Conservation (phyloP, 306 rosid genomes). For the Canavalia gladiata region DNA sequence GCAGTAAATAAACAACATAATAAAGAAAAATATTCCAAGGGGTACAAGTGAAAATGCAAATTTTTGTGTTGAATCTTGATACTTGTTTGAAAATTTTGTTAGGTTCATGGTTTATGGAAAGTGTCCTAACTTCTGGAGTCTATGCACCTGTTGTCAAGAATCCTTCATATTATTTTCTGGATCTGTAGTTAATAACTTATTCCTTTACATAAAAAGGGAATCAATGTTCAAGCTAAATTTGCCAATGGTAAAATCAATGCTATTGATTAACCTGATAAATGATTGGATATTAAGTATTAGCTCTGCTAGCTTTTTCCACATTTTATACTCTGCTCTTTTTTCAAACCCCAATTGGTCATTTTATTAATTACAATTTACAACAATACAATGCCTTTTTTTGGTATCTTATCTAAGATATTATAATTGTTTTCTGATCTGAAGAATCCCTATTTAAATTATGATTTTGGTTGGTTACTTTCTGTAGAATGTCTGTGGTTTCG, state of each 20-base stretch:
- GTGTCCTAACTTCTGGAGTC: background rate
- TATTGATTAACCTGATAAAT: background rate
- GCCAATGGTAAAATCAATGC: background rate
- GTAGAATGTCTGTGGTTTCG: background rate
- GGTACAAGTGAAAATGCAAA: background rate
- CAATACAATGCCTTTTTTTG: background rate
- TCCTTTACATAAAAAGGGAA: background rate
- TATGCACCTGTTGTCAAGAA: background rate
- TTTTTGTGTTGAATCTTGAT: background rate
- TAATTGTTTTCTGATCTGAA: background rate
- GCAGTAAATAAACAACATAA: background rate
- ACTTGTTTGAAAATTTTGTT: background rate
- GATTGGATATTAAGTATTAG: background rate
- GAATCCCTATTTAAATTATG: background rate
- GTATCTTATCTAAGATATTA: conserved; percentile 8
- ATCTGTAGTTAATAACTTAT: background rate
- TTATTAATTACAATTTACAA: background rate
- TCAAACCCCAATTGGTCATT: background rate
- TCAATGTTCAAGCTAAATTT: background rate
- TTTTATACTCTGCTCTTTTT: background rate
- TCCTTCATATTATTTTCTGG: background rate
- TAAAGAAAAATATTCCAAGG: background rate
- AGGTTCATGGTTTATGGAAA: background rate
- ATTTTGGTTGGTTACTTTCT: conserved; percentile 11
- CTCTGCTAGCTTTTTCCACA: background rate